Percentiles rank a stretch among this genome's conserved stretches.
These are phyloP conservation scores for Flaveria ramosissima DNA, from an alignment of 129 eudicot species.

Conservation along the genomic window DNA sequence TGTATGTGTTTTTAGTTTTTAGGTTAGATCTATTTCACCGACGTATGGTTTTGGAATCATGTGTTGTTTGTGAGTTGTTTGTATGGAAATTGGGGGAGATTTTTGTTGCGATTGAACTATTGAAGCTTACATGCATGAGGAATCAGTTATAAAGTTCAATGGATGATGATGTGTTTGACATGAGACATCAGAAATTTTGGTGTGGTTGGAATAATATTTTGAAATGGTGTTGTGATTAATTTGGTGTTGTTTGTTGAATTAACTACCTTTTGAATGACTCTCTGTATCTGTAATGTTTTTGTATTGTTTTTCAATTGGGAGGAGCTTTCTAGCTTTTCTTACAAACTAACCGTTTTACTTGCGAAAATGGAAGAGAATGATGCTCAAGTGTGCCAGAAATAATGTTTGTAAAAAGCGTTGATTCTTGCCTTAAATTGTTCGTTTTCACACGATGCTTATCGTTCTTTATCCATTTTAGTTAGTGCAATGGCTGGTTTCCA, in stretches of 20 bases:
- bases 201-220: background rate
- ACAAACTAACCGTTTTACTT: background rate
- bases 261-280: slow-evolving; percentile 11
- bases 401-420: background rate
- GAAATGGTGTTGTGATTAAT: slow-evolving; percentile 1
- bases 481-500: background rate
- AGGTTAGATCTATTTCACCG: slow-evolving; percentile 23
- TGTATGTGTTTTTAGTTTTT: background rate
- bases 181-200: background rate
- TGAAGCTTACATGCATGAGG: slow-evolving; percentile 23
- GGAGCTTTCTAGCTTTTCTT: background rate
- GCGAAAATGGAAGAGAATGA: background rate
- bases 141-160: background rate
- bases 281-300: background rate
- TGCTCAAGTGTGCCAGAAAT: background rate
- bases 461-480: background rate
- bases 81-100: background rate
- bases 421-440: background rate
- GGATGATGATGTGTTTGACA: background rate
- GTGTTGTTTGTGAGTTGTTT: background rate
- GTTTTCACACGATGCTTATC: background rate
- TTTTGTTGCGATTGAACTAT: background rate
- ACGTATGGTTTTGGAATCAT: background rate
- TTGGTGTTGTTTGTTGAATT: background rate
- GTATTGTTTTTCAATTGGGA: background rate